phyloP scores from a whole-genome alignment of 1,139 yeast species.

The Meyerozyma athensensis region DNA sequence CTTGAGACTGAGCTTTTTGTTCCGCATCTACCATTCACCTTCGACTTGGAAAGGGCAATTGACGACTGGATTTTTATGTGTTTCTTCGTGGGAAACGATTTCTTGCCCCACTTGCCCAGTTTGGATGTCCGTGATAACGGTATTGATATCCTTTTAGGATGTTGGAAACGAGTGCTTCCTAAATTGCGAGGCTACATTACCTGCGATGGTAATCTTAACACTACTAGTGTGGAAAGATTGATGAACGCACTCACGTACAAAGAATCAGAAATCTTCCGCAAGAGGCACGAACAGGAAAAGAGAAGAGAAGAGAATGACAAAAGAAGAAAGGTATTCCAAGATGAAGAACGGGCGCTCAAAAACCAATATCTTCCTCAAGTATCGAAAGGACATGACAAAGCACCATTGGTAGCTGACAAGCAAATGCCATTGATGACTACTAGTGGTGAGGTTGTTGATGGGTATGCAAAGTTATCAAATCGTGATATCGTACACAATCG shows the following conservation, averaged over 20 bases:
- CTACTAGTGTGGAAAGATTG: conserved; percentile 70
- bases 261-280: conserved; percentile 77
- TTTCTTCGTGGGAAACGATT: conserved; percentile 98
- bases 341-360: conserved; percentile 35
- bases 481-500: conserved; percentile 69
- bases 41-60: conserved; percentile 89
- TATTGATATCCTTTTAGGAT: conserved; percentile 70
- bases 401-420: conserved; percentile 67
- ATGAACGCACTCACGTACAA: conserved; percentile 61
- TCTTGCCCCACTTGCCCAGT: conserved; percentile 93
- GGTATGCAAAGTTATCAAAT: conserved; percentile 59
- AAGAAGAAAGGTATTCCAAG: conserved; percentile 44
- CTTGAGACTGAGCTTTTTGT: conserved; percentile 74
- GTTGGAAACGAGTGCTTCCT: conserved; percentile 79
- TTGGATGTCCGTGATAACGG: conserved; percentile 94
- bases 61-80: conserved; percentile 99
- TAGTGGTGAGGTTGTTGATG: conserved; percentile 63
- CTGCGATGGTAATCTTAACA: conserved; percentile 78
- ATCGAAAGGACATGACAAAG: conserved; percentile 68
- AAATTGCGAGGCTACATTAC: conserved; percentile 73
- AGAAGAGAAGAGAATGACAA: conserved; percentile 61
- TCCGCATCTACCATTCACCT: conserved; percentile 66
- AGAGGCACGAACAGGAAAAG: conserved; percentile 61
- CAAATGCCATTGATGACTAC: conserved; percentile 75
- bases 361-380: conserved; percentile 33